Conservation (phyloP, 2,329 filamentous ascomycete genomes). For the Talaromyces pinophilus region DNA sequence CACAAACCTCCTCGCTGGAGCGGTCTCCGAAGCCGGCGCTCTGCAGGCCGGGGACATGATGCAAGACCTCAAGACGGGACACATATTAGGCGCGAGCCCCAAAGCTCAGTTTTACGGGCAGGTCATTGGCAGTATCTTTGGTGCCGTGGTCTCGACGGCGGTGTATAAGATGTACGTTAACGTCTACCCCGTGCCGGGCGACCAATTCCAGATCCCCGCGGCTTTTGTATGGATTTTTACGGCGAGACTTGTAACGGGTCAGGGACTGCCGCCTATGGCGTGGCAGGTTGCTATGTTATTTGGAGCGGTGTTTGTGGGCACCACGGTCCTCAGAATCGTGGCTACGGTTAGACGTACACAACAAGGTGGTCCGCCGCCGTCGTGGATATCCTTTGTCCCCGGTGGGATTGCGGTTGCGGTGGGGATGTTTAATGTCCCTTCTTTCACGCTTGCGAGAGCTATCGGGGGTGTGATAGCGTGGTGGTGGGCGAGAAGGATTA, state of each 20-base stretch:
- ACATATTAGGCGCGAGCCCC: conserved; percentile 86
- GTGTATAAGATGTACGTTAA: conserved; percentile 89
- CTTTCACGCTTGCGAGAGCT: conserved; percentile 86
- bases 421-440: conserved; percentile 97
- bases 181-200: conserved; percentile 85
- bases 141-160: conserved; percentile 79
- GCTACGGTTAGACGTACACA: conserved; percentile 33
- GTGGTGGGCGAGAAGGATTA: conserved; percentile 65
- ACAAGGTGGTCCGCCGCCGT: conserved; percentile 23
- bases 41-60: conserved; percentile 94
- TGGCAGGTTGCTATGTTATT: conserved; percentile 74
- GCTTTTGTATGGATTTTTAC: conserved; percentile 98
- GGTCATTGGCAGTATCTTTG: conserved; percentile 82
- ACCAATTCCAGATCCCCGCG: conserved; percentile 89
- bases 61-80: conserved; percentile 95
- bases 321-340: conserved; percentile 70
- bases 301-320: conserved; percentile 70
- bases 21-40: conserved; percentile 80
- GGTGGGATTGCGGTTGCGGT: conserved; percentile 96
- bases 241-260: conserved; percentile 84
- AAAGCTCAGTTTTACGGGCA: conserved; percentile 97
- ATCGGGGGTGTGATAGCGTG: conserved; percentile 75
- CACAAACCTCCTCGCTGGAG: conserved; percentile 92
- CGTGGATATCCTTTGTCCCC: conserved; percentile 76
- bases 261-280: conserved; percentile 82